phyloP scores from a whole-genome alignment of 164 flowering plant genomes.

The Berberis vulgaris region DNA sequence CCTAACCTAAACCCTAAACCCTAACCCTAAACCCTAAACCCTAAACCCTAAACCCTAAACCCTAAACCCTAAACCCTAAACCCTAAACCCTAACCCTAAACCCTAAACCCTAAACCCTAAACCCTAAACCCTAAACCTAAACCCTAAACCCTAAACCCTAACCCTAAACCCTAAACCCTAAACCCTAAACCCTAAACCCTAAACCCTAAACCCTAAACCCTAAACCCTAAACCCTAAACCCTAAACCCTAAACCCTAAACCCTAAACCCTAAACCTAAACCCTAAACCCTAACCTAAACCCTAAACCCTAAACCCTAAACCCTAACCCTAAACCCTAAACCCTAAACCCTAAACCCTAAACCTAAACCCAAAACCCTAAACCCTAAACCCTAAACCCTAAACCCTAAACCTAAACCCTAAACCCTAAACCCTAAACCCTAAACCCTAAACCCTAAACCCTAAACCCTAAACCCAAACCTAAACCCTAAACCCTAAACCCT shows the following conservation, averaged over 20 bases:
- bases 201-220: slow-evolving; percentile 7
- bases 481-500: slow-evolving; percentile 8
- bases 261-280: slow-evolving; percentile 1
- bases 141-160: slow-evolving; percentile 9
- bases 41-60: slow-evolving; percentile 3
- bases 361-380: too few relatives aligned
- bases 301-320: slow-evolving; percentile 20
- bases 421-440: slow-evolving; percentile 18
- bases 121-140: slow-evolving; percentile 1
- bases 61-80: background rate
- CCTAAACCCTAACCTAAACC: too few relatives aligned
- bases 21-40: slow-evolving; percentile 12
- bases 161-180: slow-evolving; percentile 15
- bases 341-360: slow-evolving; percentile 6
- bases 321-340: slow-evolving; percentile 21
- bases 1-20: slow-evolving; percentile 7
- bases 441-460: slow-evolving; percentile 14
- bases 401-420: slow-evolving; percentile 19
- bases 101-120: slow-evolving; percentile 1
- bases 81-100: background rate
- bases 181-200: slow-evolving; percentile 13
- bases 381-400: slow-evolving; percentile 14
- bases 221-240: slow-evolving; percentile 2
- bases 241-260: slow-evolving; percentile 8
- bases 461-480: slow-evolving; percentile 10